Evolutionary conservation across 2,329 filamentous ascomycete genomes (phyloP).

Genomic region (Lizonia empirigonia): DNA sequence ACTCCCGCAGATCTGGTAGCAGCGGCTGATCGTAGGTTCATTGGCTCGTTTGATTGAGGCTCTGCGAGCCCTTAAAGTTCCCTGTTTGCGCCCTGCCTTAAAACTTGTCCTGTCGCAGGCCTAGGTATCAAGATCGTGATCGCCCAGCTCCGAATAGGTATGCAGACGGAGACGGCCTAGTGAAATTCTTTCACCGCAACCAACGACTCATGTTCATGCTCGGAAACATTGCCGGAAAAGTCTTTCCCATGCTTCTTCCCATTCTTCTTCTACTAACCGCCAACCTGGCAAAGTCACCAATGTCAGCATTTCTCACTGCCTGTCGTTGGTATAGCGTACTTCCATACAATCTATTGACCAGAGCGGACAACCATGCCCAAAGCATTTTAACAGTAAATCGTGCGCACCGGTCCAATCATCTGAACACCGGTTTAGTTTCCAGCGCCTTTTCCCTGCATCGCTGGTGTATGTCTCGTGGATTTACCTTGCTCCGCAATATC

Average conservation of each 20-base stretch:
- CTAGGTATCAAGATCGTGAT: neutral
- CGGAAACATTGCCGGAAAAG: neutral
- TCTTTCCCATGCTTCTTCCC: too few relatives aligned
- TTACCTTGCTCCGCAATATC: neutral
- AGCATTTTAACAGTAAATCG: too few relatives aligned
- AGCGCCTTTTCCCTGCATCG: conserved; percentile 5
- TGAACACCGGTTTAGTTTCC: neutral
- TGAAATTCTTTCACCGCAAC: neutral
- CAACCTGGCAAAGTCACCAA: neutral
- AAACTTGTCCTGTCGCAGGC: neutral
- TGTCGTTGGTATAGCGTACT: conserved; percentile 1
- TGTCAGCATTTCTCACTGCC: neutral
- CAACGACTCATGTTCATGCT: neutral
- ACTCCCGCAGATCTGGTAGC: conserved; percentile 6
- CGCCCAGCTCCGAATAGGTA: neutral
- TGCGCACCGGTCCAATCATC: too few relatives aligned
- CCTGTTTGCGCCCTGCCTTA: neutral
- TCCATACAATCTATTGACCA: neutral
- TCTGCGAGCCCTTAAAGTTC: conserved; percentile 9
- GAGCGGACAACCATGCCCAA: neutral
- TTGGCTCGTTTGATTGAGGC: conserved; percentile 9
- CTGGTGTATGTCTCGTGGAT: neutral
- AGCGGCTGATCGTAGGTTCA: conserved; percentile 1
- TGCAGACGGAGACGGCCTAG: neutral
- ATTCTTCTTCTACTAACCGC: neutral